phyloP scores from a whole-genome alignment of 176 grass and related monocot species.

The Aegilops umbellulata region DNA sequence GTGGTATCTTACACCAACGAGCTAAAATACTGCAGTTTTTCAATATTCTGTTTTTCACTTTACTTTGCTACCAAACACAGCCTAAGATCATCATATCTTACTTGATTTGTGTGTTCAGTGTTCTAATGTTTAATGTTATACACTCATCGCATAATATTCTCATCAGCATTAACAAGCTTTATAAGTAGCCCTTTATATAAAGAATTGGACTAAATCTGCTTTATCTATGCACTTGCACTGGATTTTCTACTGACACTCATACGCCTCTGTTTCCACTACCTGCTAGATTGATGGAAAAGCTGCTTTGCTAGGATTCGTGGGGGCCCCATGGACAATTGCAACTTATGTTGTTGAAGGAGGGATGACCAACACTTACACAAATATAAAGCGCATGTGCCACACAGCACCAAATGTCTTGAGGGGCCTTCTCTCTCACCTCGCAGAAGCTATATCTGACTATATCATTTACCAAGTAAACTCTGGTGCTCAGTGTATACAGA shows the following conservation, averaged over 20 bases:
- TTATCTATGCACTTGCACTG: background rate
- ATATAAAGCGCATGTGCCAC: conserved; percentile 95
- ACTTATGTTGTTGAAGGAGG: conserved; percentile 96
- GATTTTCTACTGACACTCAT: conserved; percentile 25
- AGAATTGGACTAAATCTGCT: background rate
- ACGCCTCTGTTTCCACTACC: conserved; percentile 20
- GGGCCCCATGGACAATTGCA: conserved; percentile 97
- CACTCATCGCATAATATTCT: background rate
- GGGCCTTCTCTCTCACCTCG: conserved; percentile 81
- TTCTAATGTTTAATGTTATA: background rate
- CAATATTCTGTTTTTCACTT: too few species aligned
- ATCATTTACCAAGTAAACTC: conserved; percentile 95
- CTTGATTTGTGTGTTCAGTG: background rate
- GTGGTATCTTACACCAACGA: too few species aligned
- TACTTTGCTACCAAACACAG: too few species aligned
- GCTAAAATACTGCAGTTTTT: too few species aligned
- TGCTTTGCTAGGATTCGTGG: conserved; percentile 95
- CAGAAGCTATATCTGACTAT: conserved; percentile 85
- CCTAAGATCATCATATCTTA: background rate
- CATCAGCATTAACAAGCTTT: conserved; percentile 17
- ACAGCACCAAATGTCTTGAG: conserved; percentile 78
- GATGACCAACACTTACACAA: conserved; percentile 84
- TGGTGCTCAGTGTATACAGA: conserved; percentile 95
- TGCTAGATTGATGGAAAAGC: conserved; percentile 77
- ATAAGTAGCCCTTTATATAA: conserved; percentile 12